Conservation (phyloP, 805 yeast genomes). For the Metschnikowia picachoensis region DNA sequence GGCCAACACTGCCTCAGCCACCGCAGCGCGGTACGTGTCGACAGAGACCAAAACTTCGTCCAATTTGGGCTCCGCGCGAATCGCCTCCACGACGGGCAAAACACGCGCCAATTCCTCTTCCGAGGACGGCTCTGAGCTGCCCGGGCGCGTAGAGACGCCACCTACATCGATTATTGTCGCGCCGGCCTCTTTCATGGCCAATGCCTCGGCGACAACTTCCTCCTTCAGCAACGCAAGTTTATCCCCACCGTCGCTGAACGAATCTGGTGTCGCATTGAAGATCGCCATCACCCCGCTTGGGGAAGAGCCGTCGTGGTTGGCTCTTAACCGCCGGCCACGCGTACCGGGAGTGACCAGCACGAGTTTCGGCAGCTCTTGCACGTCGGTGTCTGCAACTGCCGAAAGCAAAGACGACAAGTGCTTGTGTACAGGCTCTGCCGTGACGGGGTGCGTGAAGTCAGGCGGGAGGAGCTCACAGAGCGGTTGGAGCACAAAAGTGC, state of each 20-base stretch:
- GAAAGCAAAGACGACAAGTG: slow-evolving; percentile 55
- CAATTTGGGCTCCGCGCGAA: slow-evolving; percentile 44
- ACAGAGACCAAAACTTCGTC: slow-evolving; percentile 58
- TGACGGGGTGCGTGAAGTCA: slow-evolving; percentile 70
- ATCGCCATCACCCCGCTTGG: slow-evolving; percentile 83
- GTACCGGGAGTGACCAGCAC: slow-evolving; percentile 47
- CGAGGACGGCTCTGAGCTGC: slow-evolving; percentile 55
- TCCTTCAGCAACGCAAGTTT: slow-evolving; percentile 28
- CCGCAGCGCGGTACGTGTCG: slow-evolving; percentile 80
- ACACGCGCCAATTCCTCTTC: slow-evolving; percentile 72
- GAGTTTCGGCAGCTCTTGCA: slow-evolving; percentile 51
- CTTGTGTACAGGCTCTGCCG: slow-evolving; percentile 72
- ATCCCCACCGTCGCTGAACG: slow-evolving; percentile 87
- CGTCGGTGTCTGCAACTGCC: slow-evolving; percentile 30
- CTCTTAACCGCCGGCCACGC: slow-evolving; percentile 19
- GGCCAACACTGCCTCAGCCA: slow-evolving; percentile 63
- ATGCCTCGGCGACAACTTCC: slow-evolving; percentile 44
- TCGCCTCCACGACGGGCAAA: slow-evolving; percentile 60
- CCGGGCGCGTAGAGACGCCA: slow-evolving; percentile 90
- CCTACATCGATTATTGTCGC: slow-evolving; percentile 88
- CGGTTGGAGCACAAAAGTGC: slow-evolving; percentile 89
- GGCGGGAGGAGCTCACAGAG: slow-evolving; percentile 76
- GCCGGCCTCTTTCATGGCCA: slow-evolving; percentile 50
- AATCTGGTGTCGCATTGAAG: slow-evolving; percentile 87
- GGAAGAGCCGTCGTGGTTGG: slow-evolving; percentile 44